Conservation (phyloP, 2,329 filamentous ascomycete species). For the Calycina marina region DNA sequence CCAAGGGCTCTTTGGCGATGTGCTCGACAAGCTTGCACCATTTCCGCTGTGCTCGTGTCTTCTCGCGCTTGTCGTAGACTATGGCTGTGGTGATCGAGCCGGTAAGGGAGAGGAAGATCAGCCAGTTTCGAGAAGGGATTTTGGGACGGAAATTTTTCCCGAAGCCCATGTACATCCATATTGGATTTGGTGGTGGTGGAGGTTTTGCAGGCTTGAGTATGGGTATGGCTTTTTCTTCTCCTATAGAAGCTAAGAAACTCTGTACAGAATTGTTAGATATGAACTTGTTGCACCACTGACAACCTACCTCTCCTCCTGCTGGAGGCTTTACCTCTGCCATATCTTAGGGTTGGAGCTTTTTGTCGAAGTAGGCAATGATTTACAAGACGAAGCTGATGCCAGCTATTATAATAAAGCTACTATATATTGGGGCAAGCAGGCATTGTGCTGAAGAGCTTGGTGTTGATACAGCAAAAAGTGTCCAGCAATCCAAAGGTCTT, state of each 20-base stretch:
- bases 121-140: conserved; percentile 92
- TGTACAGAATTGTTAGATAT: too few relatives aligned
- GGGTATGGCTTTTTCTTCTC: conserved; percentile 22
- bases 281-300: too few relatives aligned
- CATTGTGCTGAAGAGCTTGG: too few relatives aligned
- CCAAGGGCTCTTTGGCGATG: conserved; percentile 63
- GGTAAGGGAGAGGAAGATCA: conserved; percentile 78
- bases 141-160: conserved; percentile 62
- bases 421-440: too few relatives aligned
- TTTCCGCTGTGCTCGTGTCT: conserved; percentile 68
- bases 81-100: conserved; percentile 66
- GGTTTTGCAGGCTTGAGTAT: conserved; percentile 27
- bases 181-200: conserved; percentile 46
- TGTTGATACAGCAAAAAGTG: too few relatives aligned
- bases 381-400: background rate
- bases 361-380: too few relatives aligned
- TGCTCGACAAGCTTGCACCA: conserved; percentile 80
- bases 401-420: too few relatives aligned
- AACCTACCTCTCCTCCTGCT: conserved; percentile 11
- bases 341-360: too few relatives aligned
- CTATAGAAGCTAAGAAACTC: conserved; percentile 23
- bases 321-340: conserved; percentile 17
- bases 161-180: conserved; percentile 67
- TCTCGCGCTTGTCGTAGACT: conserved; percentile 86
- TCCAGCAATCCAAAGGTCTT: too few relatives aligned